Percentiles rank a stretch among this genome's conserved stretches.
Evolutionary conservation across 2,329 filamentous ascomycete species (phyloP).

Genomic region (Fusarium cicatricum): DNA sequence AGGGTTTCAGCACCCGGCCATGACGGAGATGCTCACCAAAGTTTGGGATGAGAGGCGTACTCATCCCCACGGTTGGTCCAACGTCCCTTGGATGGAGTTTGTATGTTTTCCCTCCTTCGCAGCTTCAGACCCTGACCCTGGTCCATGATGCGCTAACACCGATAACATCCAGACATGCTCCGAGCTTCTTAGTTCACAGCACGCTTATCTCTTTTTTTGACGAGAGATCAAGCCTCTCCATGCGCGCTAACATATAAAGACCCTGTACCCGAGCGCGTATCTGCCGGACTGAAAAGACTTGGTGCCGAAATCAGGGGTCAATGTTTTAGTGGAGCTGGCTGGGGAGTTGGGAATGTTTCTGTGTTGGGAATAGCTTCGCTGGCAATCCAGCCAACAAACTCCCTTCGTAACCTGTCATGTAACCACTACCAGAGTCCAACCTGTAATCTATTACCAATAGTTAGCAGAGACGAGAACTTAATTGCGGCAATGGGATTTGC

Average conservation of each 20-base stretch:
- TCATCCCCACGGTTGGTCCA: slow-evolving; percentile 23
- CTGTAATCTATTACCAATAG: too few species aligned
- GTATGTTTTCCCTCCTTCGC: slow-evolving; percentile 20
- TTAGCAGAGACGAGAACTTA: too few species aligned
- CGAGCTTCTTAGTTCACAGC: slow-evolving; percentile 18
- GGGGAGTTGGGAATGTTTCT: slow-evolving; percentile 18
- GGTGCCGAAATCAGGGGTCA: too few species aligned
- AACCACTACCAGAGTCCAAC: too few species aligned
- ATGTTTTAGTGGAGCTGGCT: too few species aligned
- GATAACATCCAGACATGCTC: slow-evolving; percentile 22
- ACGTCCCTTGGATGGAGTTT: slow-evolving; percentile 44
- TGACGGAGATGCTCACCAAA: slow-evolving; percentile 37
- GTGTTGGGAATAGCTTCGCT: slow-evolving; percentile 13
- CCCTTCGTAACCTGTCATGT: too few species aligned
- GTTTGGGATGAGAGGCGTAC: slow-evolving; percentile 37
- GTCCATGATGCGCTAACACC: background rate
- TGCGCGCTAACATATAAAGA: background rate
- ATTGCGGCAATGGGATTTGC: too few species aligned
- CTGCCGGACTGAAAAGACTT: too few species aligned
- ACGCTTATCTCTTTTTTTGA: slow-evolving; percentile 36
- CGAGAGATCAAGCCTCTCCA: background rate
- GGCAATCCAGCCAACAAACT: background rate
- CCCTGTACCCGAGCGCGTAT: slow-evolving; percentile 1
- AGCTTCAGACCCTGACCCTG: background rate
- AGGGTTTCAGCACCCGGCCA: slow-evolving; percentile 37